Base-by-base conservation (phyloP, 1,139 yeast genomes). In the Geotrichum carabidarum region DNA sequence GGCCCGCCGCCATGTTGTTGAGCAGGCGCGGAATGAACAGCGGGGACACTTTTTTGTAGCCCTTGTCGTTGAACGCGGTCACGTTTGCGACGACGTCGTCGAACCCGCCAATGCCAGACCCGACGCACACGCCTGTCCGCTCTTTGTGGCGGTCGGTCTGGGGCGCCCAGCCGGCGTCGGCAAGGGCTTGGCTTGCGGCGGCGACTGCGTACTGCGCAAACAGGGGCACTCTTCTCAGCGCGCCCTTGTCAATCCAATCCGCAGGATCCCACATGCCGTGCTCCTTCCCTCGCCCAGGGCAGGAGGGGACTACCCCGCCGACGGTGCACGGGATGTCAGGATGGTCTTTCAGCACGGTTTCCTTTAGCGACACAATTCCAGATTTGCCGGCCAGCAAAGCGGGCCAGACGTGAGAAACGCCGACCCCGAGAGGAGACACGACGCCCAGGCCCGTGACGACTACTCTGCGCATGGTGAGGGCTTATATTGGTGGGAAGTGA, bases 1-100 rank as follows among this genome's bases (percentile, higher is more conserved):
- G 85, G 1, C 99, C 98, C 0, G 93, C 90, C 0, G 96, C 96
- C 98, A 94, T 94, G 69, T 93, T 94, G 50, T 87, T 81, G 51
- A 94, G 74, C 48, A 91, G 72, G 61, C 80, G 83, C 0, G 99
- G 98, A 11, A 94, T 82, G 67, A 91, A 86, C 55, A 90, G 70
- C 1, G 99, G 99, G 51, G 88, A 86, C 1, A 90, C 83, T 62
- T 81, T 83, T 55, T 83, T 79, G 65, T 84, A 86, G 0, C 95
- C 95, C 22, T 72, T 66, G 4, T 63, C 61, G 27, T 70, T 64
- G 60, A 80, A 84, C 3, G 71, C 74, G 8, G 79, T 73, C 14
- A 86, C 70, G 67, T 84, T 83, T 46, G 79, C 81, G 64, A 80
- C 84, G 0, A 82, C 71, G 60, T 91, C 97, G 32, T 83, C 84